A percentile compares a stretch with the other conserved stretches of the same genome.
These are phyloP conservation scores for Trebouxia sp. DNA, from an alignment of 139 green algal species.

Conservation along the genomic window DNA sequence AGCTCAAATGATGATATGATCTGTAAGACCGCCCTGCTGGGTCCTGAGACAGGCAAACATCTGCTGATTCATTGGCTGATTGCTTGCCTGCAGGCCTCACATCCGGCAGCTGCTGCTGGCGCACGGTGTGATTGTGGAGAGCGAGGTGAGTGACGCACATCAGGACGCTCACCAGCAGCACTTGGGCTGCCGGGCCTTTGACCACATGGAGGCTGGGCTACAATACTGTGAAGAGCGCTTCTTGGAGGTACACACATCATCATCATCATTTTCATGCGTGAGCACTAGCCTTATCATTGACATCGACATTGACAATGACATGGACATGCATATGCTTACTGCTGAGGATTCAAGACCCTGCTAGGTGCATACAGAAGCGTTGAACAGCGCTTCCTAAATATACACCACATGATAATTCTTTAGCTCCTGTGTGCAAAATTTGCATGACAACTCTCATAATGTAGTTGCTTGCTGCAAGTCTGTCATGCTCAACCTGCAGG, in stretches of 20 bases:
- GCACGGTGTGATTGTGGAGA: slow-evolving; percentile 53
- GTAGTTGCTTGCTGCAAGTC: neutral
- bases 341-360: too few relatives aligned
- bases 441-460: neutral
- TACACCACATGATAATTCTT: too few relatives aligned
- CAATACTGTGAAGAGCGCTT: slow-evolving; percentile 62
- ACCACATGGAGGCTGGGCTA: slow-evolving; percentile 52
- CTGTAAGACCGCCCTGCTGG: too few relatives aligned
- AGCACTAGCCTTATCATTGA: too few relatives aligned
- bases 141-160: neutral
- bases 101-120: slow-evolving; percentile 54
- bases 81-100: slow-evolving; percentile 5
- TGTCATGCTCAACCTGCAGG: too few relatives aligned
- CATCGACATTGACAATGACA: too few relatives aligned
- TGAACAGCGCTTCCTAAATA: too few relatives aligned
- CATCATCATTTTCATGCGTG: neutral
- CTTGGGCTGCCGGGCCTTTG: slow-evolving; percentile 40
- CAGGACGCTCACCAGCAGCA: neutral
- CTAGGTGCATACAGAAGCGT: too few relatives aligned
- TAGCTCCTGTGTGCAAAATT: too few relatives aligned
- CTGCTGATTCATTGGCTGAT: neutral
- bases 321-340: too few relatives aligned
- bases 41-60: too few relatives aligned
- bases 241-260: slow-evolving; percentile 29
- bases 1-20: too few relatives aligned